A percentile compares a stretch with the other conserved stretches of the same genome.
Evolutionary conservation across 2,329 filamentous ascomycete genomes (phyloP).

Genomic region (Colletotrichum filicis): DNA sequence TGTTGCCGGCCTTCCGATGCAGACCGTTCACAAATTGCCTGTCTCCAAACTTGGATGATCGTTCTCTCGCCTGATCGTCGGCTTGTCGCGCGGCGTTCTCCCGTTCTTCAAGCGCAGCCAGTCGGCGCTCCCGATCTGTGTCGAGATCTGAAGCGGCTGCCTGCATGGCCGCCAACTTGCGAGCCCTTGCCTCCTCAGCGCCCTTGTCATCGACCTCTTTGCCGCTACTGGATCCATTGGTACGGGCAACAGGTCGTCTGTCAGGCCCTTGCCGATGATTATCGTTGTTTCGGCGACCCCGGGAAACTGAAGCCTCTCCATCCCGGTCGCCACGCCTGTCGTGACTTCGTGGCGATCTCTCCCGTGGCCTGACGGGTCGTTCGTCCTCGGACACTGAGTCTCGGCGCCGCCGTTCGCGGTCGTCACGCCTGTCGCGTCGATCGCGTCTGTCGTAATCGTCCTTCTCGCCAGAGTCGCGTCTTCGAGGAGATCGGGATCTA

Average conservation of each 20-base stretch:
- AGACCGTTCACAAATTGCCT: slow-evolving; percentile 73
- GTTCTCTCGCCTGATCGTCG: slow-evolving; percentile 71
- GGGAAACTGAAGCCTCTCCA: slow-evolving; percentile 28
- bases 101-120: slow-evolving; percentile 73
- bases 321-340: slow-evolving; percentile 40
- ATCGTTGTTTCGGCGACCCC: slow-evolving; percentile 38
- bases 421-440: slow-evolving; percentile 39
- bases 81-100: slow-evolving; percentile 73
- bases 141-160: slow-evolving; percentile 77
- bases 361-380: slow-evolving; percentile 44
- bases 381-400: slow-evolving; percentile 42
- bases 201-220: slow-evolving; percentile 41
- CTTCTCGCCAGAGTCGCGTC: slow-evolving; percentile 26
- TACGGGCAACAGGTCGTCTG: slow-evolving; percentile 33
- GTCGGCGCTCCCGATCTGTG: slow-evolving; percentile 72
- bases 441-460: slow-evolving; percentile 16
- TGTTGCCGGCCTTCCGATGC: slow-evolving; percentile 66
- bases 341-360: slow-evolving; percentile 13
- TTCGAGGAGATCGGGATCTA: slow-evolving; percentile 30
- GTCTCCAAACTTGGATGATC: slow-evolving; percentile 70
- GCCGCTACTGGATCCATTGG: slow-evolving; percentile 33
- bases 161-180: slow-evolving; percentile 79
- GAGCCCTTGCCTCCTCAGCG: slow-evolving; percentile 68
- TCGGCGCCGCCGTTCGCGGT: slow-evolving; percentile 43
- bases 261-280: slow-evolving; percentile 36